These are phyloP conservation scores for Drechslerella dactyloides DNA, from an alignment of 2,329 filamentous ascomycete genomes.

Conservation along the genomic window DNA sequence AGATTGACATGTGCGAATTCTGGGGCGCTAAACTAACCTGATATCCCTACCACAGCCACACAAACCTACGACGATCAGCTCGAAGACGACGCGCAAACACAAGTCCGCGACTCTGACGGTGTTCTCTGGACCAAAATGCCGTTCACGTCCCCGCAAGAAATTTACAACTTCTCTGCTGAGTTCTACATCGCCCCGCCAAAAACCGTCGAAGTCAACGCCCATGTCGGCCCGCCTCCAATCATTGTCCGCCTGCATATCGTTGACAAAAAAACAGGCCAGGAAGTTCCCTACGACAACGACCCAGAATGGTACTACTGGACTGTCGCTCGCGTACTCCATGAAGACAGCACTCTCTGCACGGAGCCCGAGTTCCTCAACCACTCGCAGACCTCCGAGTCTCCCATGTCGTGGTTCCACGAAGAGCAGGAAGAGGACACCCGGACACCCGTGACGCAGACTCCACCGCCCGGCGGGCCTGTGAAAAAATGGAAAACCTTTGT, in stretches of 20 bases:
- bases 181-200: constrained; percentile 43
- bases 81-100: constrained; percentile 26
- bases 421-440: constrained; percentile 48
- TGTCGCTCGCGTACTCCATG: constrained; percentile 37
- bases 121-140: constrained; percentile 48
- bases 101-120: constrained; percentile 38
- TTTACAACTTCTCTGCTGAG: constrained; percentile 47
- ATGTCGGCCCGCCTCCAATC: constrained; percentile 42
- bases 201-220: constrained; percentile 40
- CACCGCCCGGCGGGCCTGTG: constrained; percentile 41
- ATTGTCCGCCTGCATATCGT: constrained; percentile 44
- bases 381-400: constrained; percentile 35
- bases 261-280: constrained; percentile 41
- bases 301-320: constrained; percentile 39
- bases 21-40: background rate
- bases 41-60: background rate
- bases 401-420: constrained; percentile 49
- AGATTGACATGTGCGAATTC: background rate
- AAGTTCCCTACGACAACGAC: constrained; percentile 47
- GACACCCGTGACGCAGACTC: constrained; percentile 39
- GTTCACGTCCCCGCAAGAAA: constrained; percentile 30
- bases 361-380: constrained; percentile 34
- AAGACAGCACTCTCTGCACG: constrained; percentile 21
- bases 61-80: background rate
- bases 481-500: constrained; percentile 46